Evolutionary conservation across 192 early-diverging fungal species (phyloP).

Genomic region (Coemansia sp.): DNA sequence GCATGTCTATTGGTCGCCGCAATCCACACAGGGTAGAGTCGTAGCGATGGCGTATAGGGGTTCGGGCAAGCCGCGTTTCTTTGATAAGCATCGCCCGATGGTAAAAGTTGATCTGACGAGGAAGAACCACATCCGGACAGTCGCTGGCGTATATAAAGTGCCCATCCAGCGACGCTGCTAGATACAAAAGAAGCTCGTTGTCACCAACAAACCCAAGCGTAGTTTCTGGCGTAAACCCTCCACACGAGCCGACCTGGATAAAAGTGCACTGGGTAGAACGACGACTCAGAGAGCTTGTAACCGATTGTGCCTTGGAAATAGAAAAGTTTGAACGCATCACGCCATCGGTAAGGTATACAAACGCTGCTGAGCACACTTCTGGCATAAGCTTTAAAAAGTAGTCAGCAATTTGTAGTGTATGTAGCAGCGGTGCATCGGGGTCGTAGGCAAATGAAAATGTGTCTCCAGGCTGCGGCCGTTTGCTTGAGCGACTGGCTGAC

Average conservation of each 20-base stretch:
- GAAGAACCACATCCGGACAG: conserved; percentile 52
- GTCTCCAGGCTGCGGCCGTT: conserved; percentile 31
- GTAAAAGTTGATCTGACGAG: conserved; percentile 45
- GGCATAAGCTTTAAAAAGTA: conserved; percentile 55
- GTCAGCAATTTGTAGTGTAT: conserved; percentile 52
- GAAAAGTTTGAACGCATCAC: conserved; percentile 71
- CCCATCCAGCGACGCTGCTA: conserved; percentile 67
- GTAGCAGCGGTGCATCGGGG: conserved; percentile 49
- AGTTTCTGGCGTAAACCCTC: conserved; percentile 63
- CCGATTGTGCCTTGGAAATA: conserved; percentile 57
- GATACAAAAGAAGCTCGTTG: conserved; percentile 68
- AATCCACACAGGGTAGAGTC: conserved; percentile 30
- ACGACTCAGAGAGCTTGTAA: conserved; percentile 51
- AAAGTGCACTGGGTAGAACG: conserved; percentile 66
- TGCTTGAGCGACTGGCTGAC: conserved; percentile 15
- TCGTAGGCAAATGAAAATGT: conserved; percentile 40
- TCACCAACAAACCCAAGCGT: conserved; percentile 78
- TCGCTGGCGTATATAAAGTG: conserved; percentile 69
- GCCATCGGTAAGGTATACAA: conserved; percentile 72
- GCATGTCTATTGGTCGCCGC: conserved; percentile 51
- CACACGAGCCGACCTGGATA: conserved; percentile 68
- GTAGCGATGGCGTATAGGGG: conserved; percentile 37
- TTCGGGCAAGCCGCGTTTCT: conserved; percentile 46
- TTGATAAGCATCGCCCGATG: conserved; percentile 50
- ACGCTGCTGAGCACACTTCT: conserved; percentile 49